These are phyloP conservation scores for Neurospora terricola DNA, from an alignment of 495 filamentous ascomycete species.

Conservation along the genomic window DNA sequence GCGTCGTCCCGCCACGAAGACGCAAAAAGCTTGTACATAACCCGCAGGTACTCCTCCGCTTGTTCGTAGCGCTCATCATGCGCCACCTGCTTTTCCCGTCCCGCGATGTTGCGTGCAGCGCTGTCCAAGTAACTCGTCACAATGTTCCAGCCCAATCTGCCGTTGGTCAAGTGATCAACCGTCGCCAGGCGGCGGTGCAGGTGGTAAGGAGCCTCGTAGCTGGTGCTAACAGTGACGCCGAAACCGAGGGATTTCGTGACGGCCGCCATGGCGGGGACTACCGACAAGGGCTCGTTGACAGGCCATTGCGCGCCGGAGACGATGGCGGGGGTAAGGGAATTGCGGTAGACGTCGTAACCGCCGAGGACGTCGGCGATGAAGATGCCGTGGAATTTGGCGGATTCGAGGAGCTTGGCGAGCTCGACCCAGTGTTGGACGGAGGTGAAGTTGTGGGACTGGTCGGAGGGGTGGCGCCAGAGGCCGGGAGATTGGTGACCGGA, in stretches of 20 bases:
- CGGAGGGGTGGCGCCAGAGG: conserved; percentile 48
- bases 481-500: conserved; percentile 55
- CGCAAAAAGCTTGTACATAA: conserved; percentile 62
- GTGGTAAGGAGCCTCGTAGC: conserved; percentile 62
- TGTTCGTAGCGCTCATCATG: conserved; percentile 60
- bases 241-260: conserved; percentile 53
- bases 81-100: conserved; percentile 38
- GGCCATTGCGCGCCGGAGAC: conserved; percentile 58
- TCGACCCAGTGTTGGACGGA: conserved; percentile 46
- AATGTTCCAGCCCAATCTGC: conserved; percentile 37
- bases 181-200: conserved; percentile 55
- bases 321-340: conserved; percentile 48
- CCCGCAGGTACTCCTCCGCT: conserved; percentile 58
- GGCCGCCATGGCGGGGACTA: conserved; percentile 39
- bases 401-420: conserved; percentile 46
- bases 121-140: conserved; percentile 61
- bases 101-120: conserved; percentile 52
- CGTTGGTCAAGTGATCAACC: conserved; percentile 57
- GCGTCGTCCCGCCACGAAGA: conserved; percentile 62
- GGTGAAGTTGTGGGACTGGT: conserved; percentile 43
- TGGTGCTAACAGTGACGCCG: conserved; percentile 55
- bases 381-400: conserved; percentile 51
- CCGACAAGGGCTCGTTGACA: conserved; percentile 41
- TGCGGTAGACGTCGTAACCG: conserved; percentile 58
- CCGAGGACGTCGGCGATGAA: conserved; percentile 49